These are phyloP conservation scores for Coemansia asiatica DNA, from an alignment of 192 early-diverging fungal genomes.

Conservation along the genomic window DNA sequence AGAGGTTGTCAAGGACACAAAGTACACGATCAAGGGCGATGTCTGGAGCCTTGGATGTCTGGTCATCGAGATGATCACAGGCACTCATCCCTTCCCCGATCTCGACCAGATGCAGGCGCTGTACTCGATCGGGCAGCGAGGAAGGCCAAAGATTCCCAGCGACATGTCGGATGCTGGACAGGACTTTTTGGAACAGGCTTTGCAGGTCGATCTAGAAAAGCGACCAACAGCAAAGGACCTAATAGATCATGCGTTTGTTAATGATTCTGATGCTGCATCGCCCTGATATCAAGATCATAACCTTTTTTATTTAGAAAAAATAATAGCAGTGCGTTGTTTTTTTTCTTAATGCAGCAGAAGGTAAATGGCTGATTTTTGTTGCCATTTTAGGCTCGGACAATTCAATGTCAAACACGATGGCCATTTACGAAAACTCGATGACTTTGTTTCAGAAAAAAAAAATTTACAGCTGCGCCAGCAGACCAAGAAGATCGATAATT, in stretches of 20 bases:
- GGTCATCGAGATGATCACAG: slow-evolving; percentile 98
- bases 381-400: too few species aligned
- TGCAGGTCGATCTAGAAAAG: slow-evolving; percentile 51
- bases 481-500: too few species aligned
- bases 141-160: slow-evolving; percentile 44
- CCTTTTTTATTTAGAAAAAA: slow-evolving; percentile 8
- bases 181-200: slow-evolving; percentile 52
- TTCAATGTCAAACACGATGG: too few species aligned
- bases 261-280: slow-evolving; percentile 26
- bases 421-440: too few species aligned
- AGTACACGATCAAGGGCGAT: slow-evolving; percentile 90
- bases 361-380: too few species aligned
- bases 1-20: slow-evolving; percentile 90
- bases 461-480: too few species aligned
- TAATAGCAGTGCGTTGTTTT: background rate
- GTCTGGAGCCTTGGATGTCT: slow-evolving; percentile 95
- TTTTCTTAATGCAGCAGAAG: too few species aligned
- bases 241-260: slow-evolving; percentile 46
- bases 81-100: slow-evolving; percentile 85
- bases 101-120: slow-evolving; percentile 81
- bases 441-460: too few species aligned
- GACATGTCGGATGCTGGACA: slow-evolving; percentile 37
- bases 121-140: slow-evolving; percentile 62
- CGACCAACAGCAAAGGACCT: slow-evolving; percentile 57
- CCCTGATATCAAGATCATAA: slow-evolving; percentile 11